Base-by-base conservation (phyloP, 495 filamentous ascomycete genomes). In the Hyaloscypha finlandica region DNA sequence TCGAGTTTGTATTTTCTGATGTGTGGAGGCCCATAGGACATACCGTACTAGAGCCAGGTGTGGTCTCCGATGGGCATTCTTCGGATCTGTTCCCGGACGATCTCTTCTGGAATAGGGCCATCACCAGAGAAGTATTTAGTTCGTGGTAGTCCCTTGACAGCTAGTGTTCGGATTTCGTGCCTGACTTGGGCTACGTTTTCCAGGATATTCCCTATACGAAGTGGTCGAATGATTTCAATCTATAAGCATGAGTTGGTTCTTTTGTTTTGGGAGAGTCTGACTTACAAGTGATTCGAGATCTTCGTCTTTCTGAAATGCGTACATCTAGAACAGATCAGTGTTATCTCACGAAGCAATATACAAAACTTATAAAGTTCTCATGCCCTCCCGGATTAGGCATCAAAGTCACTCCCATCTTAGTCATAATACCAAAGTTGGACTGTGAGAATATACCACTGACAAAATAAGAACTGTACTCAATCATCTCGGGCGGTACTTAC, bases 111-210 rank as follows among this genome's bases (percentile, higher is more conserved):
- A 42, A 83, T 76, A 29, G 74, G 67, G 42, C 77, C 77, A n/a
- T 76, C 53, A 55, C 78, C 75, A 29, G 75, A 66, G 64, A 77
- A 84, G 66, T 74, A 84, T 6, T 74, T 74, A 31, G 77, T 76
- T 66, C 81, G 78, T 55, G 81, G 78, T 20, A 68, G 71, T 53
- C 78, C 81, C 48, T 69, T 68, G 6, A 81, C 78, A 19, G 81
- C 82, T 32, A 83, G 68, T 29, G 75, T 75, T 67, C 84, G 81
- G 29, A 79, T 79, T 45, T 82, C 79, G 67, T 85, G 80, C 6
- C 84, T 80, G 8, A 86, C 72, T 66, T 85, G 81, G 32, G 84
- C 81, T 37, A 84, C 81, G 70, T 88, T 87, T 61, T 82, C 80
- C 48, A 88, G 76, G 57, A 86, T 83, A 59, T 78, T 79, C 55